These are phyloP conservation scores for Xylariaceae sp. DNA, from an alignment of 2,329 filamentous ascomycete genomes.

Conservation along the genomic window DNA sequence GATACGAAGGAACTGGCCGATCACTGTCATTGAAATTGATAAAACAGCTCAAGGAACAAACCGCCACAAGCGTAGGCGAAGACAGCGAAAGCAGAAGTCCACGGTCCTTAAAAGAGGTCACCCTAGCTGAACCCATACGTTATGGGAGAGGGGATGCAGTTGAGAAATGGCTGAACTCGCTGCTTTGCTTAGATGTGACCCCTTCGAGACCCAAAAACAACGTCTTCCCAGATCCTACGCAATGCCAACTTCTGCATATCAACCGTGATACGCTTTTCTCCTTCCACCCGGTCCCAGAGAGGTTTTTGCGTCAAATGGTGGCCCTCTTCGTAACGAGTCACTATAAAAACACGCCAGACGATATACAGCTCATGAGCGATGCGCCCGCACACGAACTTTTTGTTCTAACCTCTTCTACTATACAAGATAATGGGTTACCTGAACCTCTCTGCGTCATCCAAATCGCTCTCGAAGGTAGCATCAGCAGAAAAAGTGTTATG, in stretches of 20 bases:
- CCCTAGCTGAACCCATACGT: conserved; percentile 89
- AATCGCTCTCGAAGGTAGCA: conserved; percentile 90
- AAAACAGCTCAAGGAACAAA: conserved; percentile 90
- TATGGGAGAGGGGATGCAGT: conserved; percentile 90
- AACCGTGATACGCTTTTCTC: conserved; percentile 98
- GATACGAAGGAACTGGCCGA: conserved; percentile 94
- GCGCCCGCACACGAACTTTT: conserved; percentile 96
- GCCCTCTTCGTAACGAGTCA: conserved; percentile 94
- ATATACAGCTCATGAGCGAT: conserved; percentile 98
- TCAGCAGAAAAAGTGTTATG: conserved; percentile 89
- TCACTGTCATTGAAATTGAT: conserved; percentile 96
- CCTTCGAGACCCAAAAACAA: conserved; percentile 75
- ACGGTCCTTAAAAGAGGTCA: conserved; percentile 86
- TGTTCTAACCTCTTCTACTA: conserved; percentile 84
- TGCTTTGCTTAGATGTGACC: conserved; percentile 92
- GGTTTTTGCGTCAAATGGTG: conserved; percentile 98
- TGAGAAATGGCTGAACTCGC: conserved; percentile 93
- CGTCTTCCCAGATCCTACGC: conserved; percentile 81
- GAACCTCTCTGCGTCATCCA: conserved; percentile 96
- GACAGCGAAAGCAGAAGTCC: conserved; percentile 75
- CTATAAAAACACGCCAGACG: conserved; percentile 97
- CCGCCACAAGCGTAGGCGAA: conserved; percentile 19
- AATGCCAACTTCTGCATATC: conserved; percentile 90
- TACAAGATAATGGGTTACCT: conserved; percentile 77
- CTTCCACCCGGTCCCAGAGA: conserved; percentile 95